These are phyloP conservation scores for Fusarium acutatum DNA, from an alignment of 2,329 filamentous ascomycete species.

Conservation along the genomic window DNA sequence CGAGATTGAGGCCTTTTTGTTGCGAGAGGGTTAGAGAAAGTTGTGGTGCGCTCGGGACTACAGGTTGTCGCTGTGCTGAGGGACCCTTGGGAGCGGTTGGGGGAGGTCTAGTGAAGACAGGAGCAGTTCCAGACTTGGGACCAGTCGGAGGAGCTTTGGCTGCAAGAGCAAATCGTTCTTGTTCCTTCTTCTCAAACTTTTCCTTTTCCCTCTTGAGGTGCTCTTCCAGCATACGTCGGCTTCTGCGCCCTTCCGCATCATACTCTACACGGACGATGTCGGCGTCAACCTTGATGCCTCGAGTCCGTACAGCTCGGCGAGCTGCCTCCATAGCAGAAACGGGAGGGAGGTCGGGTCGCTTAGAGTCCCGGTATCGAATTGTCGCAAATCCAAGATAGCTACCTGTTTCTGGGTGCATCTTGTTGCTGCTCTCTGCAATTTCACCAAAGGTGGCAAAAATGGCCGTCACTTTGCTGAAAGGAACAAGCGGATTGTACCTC, in stretches of 20 bases:
- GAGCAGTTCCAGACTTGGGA: slow-evolving; percentile 44
- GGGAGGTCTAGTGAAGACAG: slow-evolving; percentile 62
- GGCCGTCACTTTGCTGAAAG: slow-evolving; percentile 78
- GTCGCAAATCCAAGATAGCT: slow-evolving; percentile 94
- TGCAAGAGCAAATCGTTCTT: slow-evolving; percentile 44
- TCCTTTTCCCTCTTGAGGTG: slow-evolving; percentile 75
- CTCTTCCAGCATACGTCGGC: slow-evolving; percentile 78
- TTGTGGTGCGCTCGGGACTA: slow-evolving; percentile 41
- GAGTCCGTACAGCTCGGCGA: slow-evolving; percentile 78
- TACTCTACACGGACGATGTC: slow-evolving; percentile 83
- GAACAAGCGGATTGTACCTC: slow-evolving; percentile 92
- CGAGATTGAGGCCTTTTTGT: slow-evolving; percentile 58
- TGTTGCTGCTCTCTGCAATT: slow-evolving; percentile 90
- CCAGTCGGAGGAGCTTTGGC: slow-evolving; percentile 50
- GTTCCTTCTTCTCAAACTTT: slow-evolving; percentile 67
- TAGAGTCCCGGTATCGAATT: slow-evolving; percentile 84
- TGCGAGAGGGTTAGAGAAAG: slow-evolving; percentile 44
- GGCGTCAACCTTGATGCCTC: slow-evolving; percentile 81
- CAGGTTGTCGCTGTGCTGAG: slow-evolving; percentile 61
- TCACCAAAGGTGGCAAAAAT: slow-evolving; percentile 85
- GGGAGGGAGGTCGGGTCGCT: slow-evolving; percentile 52
- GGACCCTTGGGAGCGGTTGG: slow-evolving; percentile 90
- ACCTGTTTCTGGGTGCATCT: slow-evolving; percentile 93
- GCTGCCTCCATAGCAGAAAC: slow-evolving; percentile 82
- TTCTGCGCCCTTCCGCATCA: slow-evolving; percentile 87